phyloP scores from a whole-genome alignment of 192 early-diverging fungal genomes.

The Nowakowskiella sp. region DNA sequence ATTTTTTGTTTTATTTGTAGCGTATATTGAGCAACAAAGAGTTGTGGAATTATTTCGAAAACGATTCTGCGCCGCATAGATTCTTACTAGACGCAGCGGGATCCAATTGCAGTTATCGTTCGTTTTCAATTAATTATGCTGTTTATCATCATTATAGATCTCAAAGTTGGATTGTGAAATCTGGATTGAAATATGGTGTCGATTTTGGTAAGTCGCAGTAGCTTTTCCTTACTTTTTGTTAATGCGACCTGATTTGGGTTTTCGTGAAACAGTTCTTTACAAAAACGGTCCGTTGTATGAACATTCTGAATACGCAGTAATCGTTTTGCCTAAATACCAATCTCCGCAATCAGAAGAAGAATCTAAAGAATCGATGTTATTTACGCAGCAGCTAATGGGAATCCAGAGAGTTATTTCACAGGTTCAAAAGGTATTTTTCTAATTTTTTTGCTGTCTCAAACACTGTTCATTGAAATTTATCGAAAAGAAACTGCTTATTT shows the following conservation, averaged over 20 bases:
- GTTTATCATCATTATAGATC: conserved; percentile 78
- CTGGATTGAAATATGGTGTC: conserved; percentile 77
- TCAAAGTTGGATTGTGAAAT: conserved; percentile 73
- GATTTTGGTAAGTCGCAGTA: conserved; percentile 50
- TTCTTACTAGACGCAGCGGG: not conserved
- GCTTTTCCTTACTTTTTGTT: not conserved
- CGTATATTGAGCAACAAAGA: conserved; percentile 29
- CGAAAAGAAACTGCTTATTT: no score
- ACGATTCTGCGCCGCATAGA: conserved; percentile 4
- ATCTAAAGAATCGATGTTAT: no score
- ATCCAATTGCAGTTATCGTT: conserved; percentile 11
- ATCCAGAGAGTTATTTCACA: no score
- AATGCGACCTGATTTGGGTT: not conserved
- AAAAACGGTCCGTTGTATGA: conserved; percentile 45
- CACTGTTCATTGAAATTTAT: no score
- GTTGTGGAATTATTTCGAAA: not conserved
- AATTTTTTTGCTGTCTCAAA: no score
- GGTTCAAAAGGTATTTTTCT: no score
- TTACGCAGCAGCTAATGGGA: no score
- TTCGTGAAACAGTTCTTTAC: conserved; percentile 43
- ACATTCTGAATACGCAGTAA: conserved; percentile 54
- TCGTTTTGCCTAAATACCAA: no score
- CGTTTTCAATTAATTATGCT: conserved; percentile 59
- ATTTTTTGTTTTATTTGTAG: conserved; percentile 27
- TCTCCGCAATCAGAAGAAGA: no score